Percentiles rank a stretch among this genome's conserved stretches.
phyloP scores from a whole-genome alignment of 176 grass and related monocot species.

The Thinopyrum elongatum region DNA sequence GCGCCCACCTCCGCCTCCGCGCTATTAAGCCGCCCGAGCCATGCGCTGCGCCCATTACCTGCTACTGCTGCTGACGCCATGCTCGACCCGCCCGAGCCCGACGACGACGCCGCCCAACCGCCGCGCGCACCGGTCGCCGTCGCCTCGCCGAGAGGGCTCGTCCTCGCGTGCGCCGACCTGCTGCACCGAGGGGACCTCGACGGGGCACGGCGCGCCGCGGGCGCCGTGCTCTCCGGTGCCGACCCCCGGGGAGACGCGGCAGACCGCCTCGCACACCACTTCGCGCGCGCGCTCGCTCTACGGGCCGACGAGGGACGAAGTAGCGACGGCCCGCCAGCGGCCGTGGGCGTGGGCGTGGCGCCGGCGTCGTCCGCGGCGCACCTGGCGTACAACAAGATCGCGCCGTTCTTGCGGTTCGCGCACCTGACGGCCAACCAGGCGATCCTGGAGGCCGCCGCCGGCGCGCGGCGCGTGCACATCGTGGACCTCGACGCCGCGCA shows the following conservation, averaged over 20 bases:
- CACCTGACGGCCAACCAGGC: conserved; percentile 98
- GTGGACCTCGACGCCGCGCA: conserved; percentile 77
- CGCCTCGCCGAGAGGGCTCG: conserved; percentile 36
- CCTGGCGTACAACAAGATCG: conserved; percentile 91
- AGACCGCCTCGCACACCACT: conserved; percentile 73
- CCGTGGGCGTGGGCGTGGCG: background rate
- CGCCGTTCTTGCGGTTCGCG: conserved; percentile 83
- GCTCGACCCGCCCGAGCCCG: conserved; percentile 23
- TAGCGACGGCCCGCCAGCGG: background rate
- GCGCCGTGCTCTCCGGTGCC: conserved; percentile 17
- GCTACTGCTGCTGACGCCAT: conserved; percentile 39
- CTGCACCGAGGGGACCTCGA: conserved; percentile 59
- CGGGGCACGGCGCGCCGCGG: conserved; percentile 30
- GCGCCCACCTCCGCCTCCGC: background rate
- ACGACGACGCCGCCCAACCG: background rate
- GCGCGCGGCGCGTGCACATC: conserved; percentile 69
- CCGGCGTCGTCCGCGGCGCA: conserved; percentile 42
- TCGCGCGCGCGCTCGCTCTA: conserved; percentile 64
- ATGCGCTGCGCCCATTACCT: conserved; percentile 19
- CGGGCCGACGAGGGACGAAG: conserved; percentile 10
- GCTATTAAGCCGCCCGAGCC: conserved; percentile 46
- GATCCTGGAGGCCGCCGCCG: conserved; percentile 62
- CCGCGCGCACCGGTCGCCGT: background rate
- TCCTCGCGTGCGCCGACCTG: conserved; percentile 58
- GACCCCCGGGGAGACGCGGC: conserved; percentile 64